phyloP scores from a whole-genome alignment of 2,329 filamentous ascomycete genomes.

The Monilinia polystroma region DNA sequence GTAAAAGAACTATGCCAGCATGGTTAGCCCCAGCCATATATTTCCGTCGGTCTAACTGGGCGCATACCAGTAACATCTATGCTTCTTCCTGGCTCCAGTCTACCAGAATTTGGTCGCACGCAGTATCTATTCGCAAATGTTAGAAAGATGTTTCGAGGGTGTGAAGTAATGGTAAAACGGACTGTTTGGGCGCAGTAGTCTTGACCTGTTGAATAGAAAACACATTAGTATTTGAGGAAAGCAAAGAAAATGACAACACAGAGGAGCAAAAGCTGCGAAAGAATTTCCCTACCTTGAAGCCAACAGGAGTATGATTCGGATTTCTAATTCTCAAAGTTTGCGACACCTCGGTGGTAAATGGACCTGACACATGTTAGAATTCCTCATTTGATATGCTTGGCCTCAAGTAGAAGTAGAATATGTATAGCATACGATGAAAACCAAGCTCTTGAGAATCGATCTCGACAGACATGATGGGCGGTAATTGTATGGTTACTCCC shows the following conservation, averaged over 20 bases:
- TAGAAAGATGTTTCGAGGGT: neutral
- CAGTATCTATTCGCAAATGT: conserved; percentile 69
- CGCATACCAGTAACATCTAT: conserved; percentile 87
- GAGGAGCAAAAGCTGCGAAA: neutral
- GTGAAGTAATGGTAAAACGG: conserved; percentile 44
- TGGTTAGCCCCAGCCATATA: conserved; percentile 24
- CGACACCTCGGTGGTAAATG: conserved; percentile 65
- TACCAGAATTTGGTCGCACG: conserved; percentile 93
- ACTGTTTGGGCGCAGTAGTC: conserved; percentile 99
- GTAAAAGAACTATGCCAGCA: conserved; percentile 70
- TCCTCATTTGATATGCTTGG: conserved; percentile 19
- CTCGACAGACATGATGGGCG: conserved; percentile 81
- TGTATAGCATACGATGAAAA: conserved; percentile 74
- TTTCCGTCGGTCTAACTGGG: neutral
- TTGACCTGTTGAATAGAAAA: conserved; percentile 67
- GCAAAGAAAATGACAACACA: conserved; percentile 26
- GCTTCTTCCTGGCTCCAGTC: conserved; percentile 84
- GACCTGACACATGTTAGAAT: conserved; percentile 48
- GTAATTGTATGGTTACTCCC: conserved; percentile 16
- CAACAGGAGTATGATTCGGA: conserved; percentile 59
- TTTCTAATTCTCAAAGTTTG: conserved; percentile 66
- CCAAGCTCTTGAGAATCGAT: conserved; percentile 88
- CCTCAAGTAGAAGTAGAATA: neutral
- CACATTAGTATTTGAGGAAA: neutral
- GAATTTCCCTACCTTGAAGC: conserved; percentile 61